These are phyloP conservation scores for Colletotrichum chrysophilum DNA, from an alignment of 2,329 filamentous ascomycete genomes.

Conservation along the genomic window DNA sequence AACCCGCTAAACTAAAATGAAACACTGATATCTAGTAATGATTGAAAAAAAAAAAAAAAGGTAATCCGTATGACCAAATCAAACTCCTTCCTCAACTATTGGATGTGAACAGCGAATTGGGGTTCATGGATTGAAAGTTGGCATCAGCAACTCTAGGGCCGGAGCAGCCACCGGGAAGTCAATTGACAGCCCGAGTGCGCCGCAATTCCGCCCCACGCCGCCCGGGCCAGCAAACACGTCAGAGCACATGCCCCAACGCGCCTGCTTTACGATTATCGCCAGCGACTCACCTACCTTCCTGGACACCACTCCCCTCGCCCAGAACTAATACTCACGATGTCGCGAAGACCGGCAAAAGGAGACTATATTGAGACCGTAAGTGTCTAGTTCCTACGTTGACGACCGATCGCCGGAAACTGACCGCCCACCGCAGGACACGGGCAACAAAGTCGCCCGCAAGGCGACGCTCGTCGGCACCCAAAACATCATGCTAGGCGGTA, in stretches of 20 bases:
- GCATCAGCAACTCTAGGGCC: not conserved
- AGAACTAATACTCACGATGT: conserved; percentile 58
- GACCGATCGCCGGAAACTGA: not conserved
- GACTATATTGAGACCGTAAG: conserved; percentile 95
- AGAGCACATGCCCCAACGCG: not conserved
- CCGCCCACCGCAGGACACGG: conserved; percentile 73
- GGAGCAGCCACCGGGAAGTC: not conserved
- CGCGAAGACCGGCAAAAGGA: conserved; percentile 78
- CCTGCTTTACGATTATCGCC: not conserved
- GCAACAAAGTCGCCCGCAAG: conserved; percentile 96
- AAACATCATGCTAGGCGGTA: conserved; percentile 96
- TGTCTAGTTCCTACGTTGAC: too few species aligned
- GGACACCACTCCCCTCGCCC: not conserved
- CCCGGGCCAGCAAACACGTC: not conserved
- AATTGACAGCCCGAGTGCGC: not conserved
- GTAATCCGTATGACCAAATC: fast-evolving
- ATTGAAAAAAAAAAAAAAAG: too few species aligned
- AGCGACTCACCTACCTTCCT: not conserved
- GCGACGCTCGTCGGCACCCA: conserved; percentile 92
- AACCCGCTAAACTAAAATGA: too few species aligned
- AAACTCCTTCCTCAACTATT: not conserved
- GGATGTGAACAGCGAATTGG: not conserved
- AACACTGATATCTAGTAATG: too few species aligned
- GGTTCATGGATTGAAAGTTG: not conserved
- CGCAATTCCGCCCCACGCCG: not conserved